A percentile compares a stretch with the other conserved stretches of the same genome.
Evolutionary conservation across 169 alveolate genomes (phyloP).

Genomic region (Cryptosporidium canis): DNA sequence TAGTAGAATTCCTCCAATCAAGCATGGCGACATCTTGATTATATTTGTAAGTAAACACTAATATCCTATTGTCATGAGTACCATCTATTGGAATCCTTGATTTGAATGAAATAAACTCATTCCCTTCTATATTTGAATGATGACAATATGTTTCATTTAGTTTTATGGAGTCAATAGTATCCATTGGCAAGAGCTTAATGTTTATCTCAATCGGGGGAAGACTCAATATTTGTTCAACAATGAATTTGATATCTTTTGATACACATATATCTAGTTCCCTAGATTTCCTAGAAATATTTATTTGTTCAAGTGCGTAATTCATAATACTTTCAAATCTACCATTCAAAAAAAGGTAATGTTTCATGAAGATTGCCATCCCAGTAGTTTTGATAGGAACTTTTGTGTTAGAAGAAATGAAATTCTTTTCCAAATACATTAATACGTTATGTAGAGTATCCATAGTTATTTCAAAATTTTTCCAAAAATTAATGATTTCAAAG

Average conservation of each 20-base stretch:
- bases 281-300: not conserved
- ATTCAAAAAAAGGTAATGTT: constrained; percentile 18
- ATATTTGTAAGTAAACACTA: constrained; percentile 19
- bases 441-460: constrained; percentile 36
- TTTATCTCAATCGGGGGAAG: constrained; percentile 40
- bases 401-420: constrained; percentile 37
- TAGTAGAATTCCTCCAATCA: constrained; percentile 1
- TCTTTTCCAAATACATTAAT: constrained; percentile 54
- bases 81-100: not conserved
- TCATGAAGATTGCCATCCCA: constrained; percentile 37
- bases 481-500: constrained; percentile 4
- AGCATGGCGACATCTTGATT: not conserved
- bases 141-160: constrained; percentile 16
- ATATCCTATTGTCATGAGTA: not conserved
- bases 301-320: not conserved
- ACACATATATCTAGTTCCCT: not conserved
- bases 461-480: constrained; percentile 33
- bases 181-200: not conserved
- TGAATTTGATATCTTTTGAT: not conserved
- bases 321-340: not conserved
- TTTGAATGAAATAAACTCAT: constrained; percentile 12
- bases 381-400: constrained; percentile 29
- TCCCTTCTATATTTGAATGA: not conserved
- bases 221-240: not conserved
- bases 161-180: constrained; percentile 4